Evolutionary conservation across 179 eudicot genomes (phyloP).

Genomic region (Carnegiea gigantea): DNA sequence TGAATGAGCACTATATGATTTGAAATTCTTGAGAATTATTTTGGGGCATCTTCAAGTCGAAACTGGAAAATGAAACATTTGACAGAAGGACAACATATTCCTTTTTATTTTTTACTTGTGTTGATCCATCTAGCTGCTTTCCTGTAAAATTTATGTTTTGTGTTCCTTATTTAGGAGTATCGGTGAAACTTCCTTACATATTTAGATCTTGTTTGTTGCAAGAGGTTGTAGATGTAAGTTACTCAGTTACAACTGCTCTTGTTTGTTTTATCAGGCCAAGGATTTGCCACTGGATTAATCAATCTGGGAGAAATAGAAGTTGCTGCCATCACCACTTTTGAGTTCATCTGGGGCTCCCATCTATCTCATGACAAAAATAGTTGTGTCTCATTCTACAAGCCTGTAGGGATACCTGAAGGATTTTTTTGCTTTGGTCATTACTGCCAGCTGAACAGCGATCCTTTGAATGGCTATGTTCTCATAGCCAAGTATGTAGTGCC

Average conservation of each 20-base stretch:
- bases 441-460: constrained; percentile 54
- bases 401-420: constrained; percentile 63
- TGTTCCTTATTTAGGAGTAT: neutral
- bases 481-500: constrained; percentile 50
- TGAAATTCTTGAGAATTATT: too few species aligned
- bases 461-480: constrained; percentile 61
- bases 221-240: constrained; percentile 6
- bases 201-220: neutral
- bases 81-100: too few species aligned
- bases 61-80: too few species aligned
- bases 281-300: constrained; percentile 67
- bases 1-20: too few species aligned
- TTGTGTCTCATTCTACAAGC: constrained; percentile 63
- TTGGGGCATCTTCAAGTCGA: too few species aligned
- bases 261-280: constrained; percentile 49
- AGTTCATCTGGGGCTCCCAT: constrained; percentile 66
- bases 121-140: neutral
- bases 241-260: neutral
- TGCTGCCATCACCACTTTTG: constrained; percentile 50
- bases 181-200: neutral
- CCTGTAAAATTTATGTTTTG: neutral
- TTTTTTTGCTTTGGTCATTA: constrained; percentile 74
- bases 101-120: too few species aligned
- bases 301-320: constrained; percentile 82
- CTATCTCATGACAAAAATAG: constrained; percentile 42